Base-by-base conservation (phyloP, 1,284 basidiomycete genomes). In the Porodaedalea pini region DNA sequence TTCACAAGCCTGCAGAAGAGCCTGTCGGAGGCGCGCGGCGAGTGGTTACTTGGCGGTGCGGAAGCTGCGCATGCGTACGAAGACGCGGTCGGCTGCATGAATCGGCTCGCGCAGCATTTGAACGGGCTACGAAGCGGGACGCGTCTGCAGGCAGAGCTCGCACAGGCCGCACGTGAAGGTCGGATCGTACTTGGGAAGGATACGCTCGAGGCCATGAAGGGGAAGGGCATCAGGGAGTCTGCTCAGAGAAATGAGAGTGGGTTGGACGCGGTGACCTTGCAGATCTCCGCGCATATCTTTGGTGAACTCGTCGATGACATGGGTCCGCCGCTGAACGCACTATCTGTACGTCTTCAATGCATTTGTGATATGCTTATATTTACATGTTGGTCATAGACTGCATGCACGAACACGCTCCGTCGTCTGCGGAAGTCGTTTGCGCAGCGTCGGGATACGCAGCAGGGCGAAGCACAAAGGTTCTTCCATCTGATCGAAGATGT, bases 1-100 rank as follows among this genome's bases (percentile, higher is more conserved):
- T 97, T 97, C 69, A 94, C 89, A 7, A 86, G 83, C 32, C 79
- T 97, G 58, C 92, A 94, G 72, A 86, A 87, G 63, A 90, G 85
- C 62, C 74, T 97, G 6, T 77, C 75, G 0, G 94, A 97, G 70
- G 92, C 94, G 3, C 86, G 86, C 62, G 88, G 86, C 15, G 94
- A 98, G 70, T 85, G 91, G 70, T 71, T 88, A 10, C 70, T 72
- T 49, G 76, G 75, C 15, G 71, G 73, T 2, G 68, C 75, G 7
- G 67, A 63, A 73, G 74, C 25, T 73, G 78, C 11, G 71, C 78
- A 39, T 70, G 85, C 89, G 0, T 96, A 97, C 63, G 87, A 92
- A 61, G 89, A 92, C 59, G 90, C 90, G 0, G 85, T 96, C 4
- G 85, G 84, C 56, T 88, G 85, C 62, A 76, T 98, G 66, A 94